Base-by-base conservation (phyloP, 2,329 filamentous ascomycete genomes). In the Hypomyces perniciosus region DNA sequence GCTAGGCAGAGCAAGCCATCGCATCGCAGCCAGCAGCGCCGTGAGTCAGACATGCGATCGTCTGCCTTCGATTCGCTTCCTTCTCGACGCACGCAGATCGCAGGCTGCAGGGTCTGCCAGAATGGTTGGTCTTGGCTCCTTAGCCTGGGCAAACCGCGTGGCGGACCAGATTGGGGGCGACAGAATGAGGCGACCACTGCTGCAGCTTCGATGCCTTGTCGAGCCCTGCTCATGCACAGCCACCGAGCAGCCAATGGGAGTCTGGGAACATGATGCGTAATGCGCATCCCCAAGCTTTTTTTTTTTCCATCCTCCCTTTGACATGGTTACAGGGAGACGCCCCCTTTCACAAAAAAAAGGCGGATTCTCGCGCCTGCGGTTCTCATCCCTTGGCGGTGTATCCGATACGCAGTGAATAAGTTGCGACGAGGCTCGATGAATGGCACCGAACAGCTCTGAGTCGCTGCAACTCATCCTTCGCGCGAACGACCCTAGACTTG, bases 191-290 rank as follows among this genome's bases (percentile, higher is more conserved):
- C 51, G 44, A 28, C 51, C 40, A 29, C 34, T 37, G 33, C 46
- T 37, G 38, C 35, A 9, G 51, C 44, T 37, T 52, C 44, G 49
- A 44, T 52, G 52, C 49, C 52, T 54, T 43, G 52, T 43, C 45
- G 39, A 41, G 50, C 44, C 46, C 46, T 41, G 50, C 42, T 45
- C 37, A 29, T 53, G 47, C 53, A 52, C 53, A 40, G 45, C 49
- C 51, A 29, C 43, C 29, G 37, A 35, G 44, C 28, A 40, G 47
- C 53, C 53, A 55, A 55, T 55, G 46, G 40, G 53, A 38, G 29
- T 4, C 37, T 8, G 26, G 34, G 44, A 45, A 29, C 41, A 39
- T 42, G 41, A 44, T 50, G 48, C 40, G 41, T 40, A 37, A 44
- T 34, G 42, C 41, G 48, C 48, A 27, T 44, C 33, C 31, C 35